phyloP scores from a whole-genome alignment of 768 basidiomycete genomes.

The Lactifluus piperatus region DNA sequence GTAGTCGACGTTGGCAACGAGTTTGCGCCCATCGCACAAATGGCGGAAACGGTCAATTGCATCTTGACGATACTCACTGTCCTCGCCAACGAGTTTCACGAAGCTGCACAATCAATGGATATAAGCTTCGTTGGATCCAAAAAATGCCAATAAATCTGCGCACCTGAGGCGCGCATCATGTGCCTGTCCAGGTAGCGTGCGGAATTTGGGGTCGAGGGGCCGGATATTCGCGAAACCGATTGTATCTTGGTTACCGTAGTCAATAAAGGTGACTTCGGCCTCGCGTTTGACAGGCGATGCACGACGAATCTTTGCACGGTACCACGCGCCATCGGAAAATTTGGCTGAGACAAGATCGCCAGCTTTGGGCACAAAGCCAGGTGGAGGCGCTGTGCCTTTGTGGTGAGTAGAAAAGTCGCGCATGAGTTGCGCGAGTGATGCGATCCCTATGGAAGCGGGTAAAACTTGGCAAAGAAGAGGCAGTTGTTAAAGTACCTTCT shows the following conservation, averaged over 20 bases:
- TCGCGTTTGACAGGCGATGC: constrained; percentile 86
- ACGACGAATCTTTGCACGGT: constrained; percentile 85
- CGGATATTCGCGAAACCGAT: constrained; percentile 77
- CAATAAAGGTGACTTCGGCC: constrained; percentile 91
- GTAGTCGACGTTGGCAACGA: constrained; percentile 93
- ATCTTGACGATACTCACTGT: constrained; percentile 83
- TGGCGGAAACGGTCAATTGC: constrained; percentile 80
- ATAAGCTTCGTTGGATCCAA: background rate
- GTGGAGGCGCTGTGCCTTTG: constrained; percentile 47
- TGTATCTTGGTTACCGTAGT: constrained; percentile 91
- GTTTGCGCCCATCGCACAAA: constrained; percentile 85
- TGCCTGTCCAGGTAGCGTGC: constrained; percentile 83
- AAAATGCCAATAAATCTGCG: constrained; percentile 6
- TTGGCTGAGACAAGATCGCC: constrained; percentile 93
- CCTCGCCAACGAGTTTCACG: constrained; percentile 67
- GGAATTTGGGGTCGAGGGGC: constrained; percentile 86
- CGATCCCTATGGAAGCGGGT: constrained; percentile 54
- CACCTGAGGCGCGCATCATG: constrained; percentile 89
- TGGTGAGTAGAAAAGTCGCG: constrained; percentile 86
- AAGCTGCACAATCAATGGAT: constrained; percentile 44
- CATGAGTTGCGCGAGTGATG: constrained; percentile 90
- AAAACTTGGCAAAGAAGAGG: background rate
- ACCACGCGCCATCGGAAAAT: constrained; percentile 93
- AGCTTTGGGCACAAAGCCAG: constrained; percentile 70
- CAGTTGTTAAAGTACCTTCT: constrained; percentile 50